Evolutionary conservation across 2,329 filamentous ascomycete species (phyloP).

Genomic region (Penicillium fuscoglaucum): DNA sequence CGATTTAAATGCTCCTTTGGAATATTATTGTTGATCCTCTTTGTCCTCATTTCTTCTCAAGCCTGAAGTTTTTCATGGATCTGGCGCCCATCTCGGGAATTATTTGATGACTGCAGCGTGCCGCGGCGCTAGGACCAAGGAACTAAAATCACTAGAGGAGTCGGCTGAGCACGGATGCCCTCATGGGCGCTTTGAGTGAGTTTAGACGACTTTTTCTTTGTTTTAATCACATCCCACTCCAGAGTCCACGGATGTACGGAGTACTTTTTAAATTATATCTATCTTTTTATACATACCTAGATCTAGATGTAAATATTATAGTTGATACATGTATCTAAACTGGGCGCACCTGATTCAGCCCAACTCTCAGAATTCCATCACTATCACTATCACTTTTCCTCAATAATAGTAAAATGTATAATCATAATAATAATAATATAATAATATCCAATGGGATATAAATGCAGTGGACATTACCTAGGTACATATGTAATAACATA

Average conservation of each 20-base stretch:
- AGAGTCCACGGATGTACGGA: too few relatives aligned
- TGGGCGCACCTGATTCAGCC: background rate
- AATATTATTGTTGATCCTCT: background rate
- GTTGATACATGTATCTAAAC: background rate
- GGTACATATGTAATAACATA: background rate
- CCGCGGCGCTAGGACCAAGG: slow-evolving; percentile 14
- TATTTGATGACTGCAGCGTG: slow-evolving; percentile 17
- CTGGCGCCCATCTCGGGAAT: slow-evolving; percentile 12
- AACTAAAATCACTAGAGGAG: slow-evolving; percentile 5
- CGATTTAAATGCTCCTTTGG: background rate
- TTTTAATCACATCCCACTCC: background rate
- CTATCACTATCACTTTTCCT: background rate
- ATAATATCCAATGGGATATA: background rate
- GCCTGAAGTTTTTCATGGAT: background rate
- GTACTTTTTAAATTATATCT: too few relatives aligned
- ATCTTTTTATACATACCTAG: too few relatives aligned
- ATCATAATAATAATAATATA: background rate
- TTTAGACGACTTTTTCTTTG: slow-evolving; percentile 8
- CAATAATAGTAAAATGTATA: background rate
- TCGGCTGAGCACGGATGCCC: slow-evolving; percentile 13
- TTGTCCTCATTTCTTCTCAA: background rate
- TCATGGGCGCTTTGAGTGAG: slow-evolving; percentile 4
- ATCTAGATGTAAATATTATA: too few relatives aligned
- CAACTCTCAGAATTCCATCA: background rate
- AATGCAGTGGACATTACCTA: background rate